Evolutionary conservation across 2,329 filamentous ascomycete genomes (phyloP).

Genomic region (Cladosporium sp.): DNA sequence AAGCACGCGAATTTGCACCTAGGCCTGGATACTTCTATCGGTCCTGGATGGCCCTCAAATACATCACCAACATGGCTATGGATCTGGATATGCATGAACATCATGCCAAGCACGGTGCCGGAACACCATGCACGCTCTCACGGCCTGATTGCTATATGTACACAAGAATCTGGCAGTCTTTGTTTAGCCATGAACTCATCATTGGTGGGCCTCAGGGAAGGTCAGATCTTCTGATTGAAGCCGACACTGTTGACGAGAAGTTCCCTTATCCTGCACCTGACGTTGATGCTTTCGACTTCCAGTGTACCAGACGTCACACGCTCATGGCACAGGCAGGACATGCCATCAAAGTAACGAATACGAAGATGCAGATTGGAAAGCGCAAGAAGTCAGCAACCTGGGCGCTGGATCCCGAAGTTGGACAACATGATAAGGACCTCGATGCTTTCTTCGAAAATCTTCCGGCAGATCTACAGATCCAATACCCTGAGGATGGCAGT

Average conservation of each 20-base stretch:
- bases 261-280: constrained; percentile 61
- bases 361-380: constrained; percentile 68
- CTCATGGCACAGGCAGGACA: constrained; percentile 74
- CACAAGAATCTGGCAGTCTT: constrained; percentile 83
- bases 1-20: constrained; percentile 85
- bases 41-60: constrained; percentile 94
- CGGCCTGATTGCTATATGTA: constrained; percentile 76
- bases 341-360: constrained; percentile 73
- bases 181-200: constrained; percentile 85
- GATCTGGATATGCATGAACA: constrained; percentile 89
- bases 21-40: constrained; percentile 95
- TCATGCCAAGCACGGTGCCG: constrained; percentile 68
- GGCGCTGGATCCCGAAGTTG: constrained; percentile 79
- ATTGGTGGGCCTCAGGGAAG: constrained; percentile 88
- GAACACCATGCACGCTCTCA: constrained; percentile 61
- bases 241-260: constrained; percentile 71
- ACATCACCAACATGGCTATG: constrained; percentile 88
- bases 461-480: constrained; percentile 71
- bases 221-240: constrained; percentile 66
- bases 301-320: constrained; percentile 76
- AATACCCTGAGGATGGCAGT: constrained; percentile 72
- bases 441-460: constrained; percentile 71
- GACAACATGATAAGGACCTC: constrained; percentile 72
- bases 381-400: constrained; percentile 62
- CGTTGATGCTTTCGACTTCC: constrained; percentile 69